These are phyloP conservation scores for Diplodia seriata DNA, from an alignment of 2,329 filamentous ascomycete species.

Conservation along the genomic window DNA sequence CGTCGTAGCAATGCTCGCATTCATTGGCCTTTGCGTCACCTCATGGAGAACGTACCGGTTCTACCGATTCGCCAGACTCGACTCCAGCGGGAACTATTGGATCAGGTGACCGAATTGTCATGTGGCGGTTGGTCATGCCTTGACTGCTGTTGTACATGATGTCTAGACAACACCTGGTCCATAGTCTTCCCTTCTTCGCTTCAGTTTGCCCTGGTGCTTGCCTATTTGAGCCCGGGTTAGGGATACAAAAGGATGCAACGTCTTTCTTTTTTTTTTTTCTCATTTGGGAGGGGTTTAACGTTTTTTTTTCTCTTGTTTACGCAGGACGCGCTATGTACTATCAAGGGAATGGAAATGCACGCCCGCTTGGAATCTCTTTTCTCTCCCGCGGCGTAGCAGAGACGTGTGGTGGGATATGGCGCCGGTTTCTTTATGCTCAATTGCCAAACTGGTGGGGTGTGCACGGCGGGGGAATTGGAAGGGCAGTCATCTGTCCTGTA, in stretches of 20 bases:
- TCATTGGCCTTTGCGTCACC: constrained; percentile 17
- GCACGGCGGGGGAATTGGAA: background rate
- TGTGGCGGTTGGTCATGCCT: background rate
- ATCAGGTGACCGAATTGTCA: constrained; percentile 14
- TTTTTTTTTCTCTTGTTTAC: background rate
- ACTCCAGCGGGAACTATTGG: constrained; percentile 29
- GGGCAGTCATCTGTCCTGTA: background rate
- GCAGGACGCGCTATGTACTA: constrained; percentile 7
- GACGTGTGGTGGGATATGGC: constrained; percentile 14
- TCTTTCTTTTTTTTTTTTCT: background rate
- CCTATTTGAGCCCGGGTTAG: background rate
- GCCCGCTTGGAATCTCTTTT: background rate
- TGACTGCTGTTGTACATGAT: constrained; percentile 40
- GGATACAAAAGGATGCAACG: constrained; percentile 1
- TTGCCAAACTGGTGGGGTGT: background rate
- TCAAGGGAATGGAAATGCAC: background rate
- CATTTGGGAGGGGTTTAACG: background rate
- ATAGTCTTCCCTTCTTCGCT: background rate
- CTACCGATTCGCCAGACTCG: constrained; percentile 13
- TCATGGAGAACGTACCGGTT: constrained; percentile 9
- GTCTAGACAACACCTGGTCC: background rate
- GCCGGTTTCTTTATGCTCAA: constrained; percentile 7
- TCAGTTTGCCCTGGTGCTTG: background rate
- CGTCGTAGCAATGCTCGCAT: constrained; percentile 7
- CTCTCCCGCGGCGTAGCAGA: constrained; percentile 10